Base-by-base conservation (phyloP, 352 stramenopile species). In the Saprolegnia parasitica region DNA sequence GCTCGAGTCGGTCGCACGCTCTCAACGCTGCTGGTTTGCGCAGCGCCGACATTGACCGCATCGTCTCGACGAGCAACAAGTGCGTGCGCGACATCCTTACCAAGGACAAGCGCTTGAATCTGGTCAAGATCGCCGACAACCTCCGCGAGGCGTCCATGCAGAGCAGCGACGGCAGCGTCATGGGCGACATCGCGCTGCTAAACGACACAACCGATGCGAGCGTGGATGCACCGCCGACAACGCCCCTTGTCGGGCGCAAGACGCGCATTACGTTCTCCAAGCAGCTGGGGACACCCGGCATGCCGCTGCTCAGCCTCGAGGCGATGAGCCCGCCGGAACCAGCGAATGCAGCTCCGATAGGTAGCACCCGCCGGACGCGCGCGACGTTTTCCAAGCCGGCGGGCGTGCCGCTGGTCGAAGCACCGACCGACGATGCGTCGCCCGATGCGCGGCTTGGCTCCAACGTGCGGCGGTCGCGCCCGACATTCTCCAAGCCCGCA, bases 11-110 rank as follows among this genome's bases (percentile, higher is more conserved):
- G n/a, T n/a, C n/a, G n/a, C n/a, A n/a, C n/a, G 16, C n/a, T 61
- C 0, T 16, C 32, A 42, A 24, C 54, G 13, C 58, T 57, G n/a
- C 20, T 0, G n/a, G 11, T n/a, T 55, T 26, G 18, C 5, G 18
- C 45, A 70, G 63, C 15, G 63, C 63, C 11, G 35, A 70, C 54
- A 52, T 61, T 18, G 63, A 70, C 23, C 32, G 54, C n/a, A 13
- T 35, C 37, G 39, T 24, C 15, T 4, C 46, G 29, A 54, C 23
- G 18, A 39, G 9, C 35, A 46, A 46, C 50, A 29, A 49, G 61
- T 40, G 45, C 37, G 29, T 40, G 20, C 45, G 63, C 10, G 20
- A 61, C 4, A 52, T 70, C 6, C 46, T 70, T 11, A 29, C 32
- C 32, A 70, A 70, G 46, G 55, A 58, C 63, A 70, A 70, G 29